These are phyloP conservation scores for Penicillium pulvis DNA, from an alignment of 495 filamentous ascomycete species.

Conservation along the genomic window DNA sequence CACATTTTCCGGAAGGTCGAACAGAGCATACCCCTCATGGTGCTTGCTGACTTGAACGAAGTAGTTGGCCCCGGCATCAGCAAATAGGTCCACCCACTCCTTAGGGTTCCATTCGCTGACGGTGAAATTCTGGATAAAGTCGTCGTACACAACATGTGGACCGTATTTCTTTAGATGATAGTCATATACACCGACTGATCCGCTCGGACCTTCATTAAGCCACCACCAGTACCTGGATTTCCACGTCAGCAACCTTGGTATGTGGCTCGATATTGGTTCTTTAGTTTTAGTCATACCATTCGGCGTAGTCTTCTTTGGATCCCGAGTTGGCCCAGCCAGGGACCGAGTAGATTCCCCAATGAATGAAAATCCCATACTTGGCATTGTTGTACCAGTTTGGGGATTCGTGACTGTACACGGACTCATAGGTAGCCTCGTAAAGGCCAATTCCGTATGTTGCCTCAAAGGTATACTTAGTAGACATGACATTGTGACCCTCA, in stretches of 20 bases:
- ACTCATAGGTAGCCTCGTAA: slow-evolving; percentile 40
- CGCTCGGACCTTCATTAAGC: slow-evolving; percentile 32
- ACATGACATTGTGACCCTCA: slow-evolving; percentile 25
- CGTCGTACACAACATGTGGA: slow-evolving; percentile 53
- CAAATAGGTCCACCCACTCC: slow-evolving; percentile 59
- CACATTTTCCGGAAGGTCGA: slow-evolving; percentile 44
- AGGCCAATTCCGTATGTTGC: slow-evolving; percentile 35
- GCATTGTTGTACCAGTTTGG: slow-evolving; percentile 55
- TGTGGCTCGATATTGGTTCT: not conserved
- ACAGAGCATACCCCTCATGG: slow-evolving; percentile 57
- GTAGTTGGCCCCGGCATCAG: slow-evolving; percentile 55
- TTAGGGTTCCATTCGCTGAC: slow-evolving; percentile 49
- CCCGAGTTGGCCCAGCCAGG: slow-evolving; percentile 57
- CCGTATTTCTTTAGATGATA: slow-evolving; percentile 55
- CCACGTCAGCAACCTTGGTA: not conserved
- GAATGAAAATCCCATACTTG: slow-evolving; percentile 60
- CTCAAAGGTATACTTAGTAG: slow-evolving; percentile 30
- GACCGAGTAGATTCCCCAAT: slow-evolving; percentile 57
- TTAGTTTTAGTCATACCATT: slow-evolving; percentile 39
- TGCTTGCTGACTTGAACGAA: slow-evolving; percentile 57
- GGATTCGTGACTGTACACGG: slow-evolving; percentile 47
- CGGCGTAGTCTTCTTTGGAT: slow-evolving; percentile 53
- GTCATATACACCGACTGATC: slow-evolving; percentile 40
- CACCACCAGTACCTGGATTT: slow-evolving; percentile 40
- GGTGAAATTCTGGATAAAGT: slow-evolving; percentile 57